Conservation (phyloP, 805 yeast species). For the Wickerhamomyces subpelliculosus region DNA sequence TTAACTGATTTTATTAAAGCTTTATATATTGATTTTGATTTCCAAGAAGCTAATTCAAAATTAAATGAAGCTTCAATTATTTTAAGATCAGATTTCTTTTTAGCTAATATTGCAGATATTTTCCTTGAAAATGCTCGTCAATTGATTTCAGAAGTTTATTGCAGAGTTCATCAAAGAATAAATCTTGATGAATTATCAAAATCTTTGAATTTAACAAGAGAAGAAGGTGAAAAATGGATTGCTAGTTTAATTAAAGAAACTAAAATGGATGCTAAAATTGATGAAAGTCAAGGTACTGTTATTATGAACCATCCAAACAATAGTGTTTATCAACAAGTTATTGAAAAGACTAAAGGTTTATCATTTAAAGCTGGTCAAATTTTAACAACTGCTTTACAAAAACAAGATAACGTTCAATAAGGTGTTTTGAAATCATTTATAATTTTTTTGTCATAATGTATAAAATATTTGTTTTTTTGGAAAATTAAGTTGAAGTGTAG, state of each 20-base stretch:
- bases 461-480: background rate
- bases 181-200: conserved; percentile 39
- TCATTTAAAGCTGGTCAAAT: conserved; percentile 54
- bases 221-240: conserved; percentile 46
- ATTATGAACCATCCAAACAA: conserved; percentile 47
- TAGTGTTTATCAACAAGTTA: conserved; percentile 59
- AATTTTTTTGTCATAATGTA: no score
- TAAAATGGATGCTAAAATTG: conserved; percentile 47
- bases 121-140: conserved; percentile 43
- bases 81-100: conserved; percentile 51
- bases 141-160: conserved; percentile 45
- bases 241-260: conserved; percentile 42
- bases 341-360: conserved; percentile 61
- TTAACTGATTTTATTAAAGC: conserved; percentile 50
- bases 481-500: no score
- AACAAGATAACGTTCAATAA: conserved; percentile 13
- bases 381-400: conserved; percentile 36
- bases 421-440: no score
- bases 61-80: conserved; percentile 41
- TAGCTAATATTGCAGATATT: conserved; percentile 31
- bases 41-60: conserved; percentile 43
- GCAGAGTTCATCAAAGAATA: conserved; percentile 45
- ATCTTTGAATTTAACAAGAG: conserved; percentile 35
- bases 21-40: conserved; percentile 52
- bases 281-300: conserved; percentile 43